A percentile compares a stretch with the other conserved stretches of the same genome.
Conservation (phyloP, 371 early-diverging fungal genomes). For the Syncephalis plumigaleata region DNA sequence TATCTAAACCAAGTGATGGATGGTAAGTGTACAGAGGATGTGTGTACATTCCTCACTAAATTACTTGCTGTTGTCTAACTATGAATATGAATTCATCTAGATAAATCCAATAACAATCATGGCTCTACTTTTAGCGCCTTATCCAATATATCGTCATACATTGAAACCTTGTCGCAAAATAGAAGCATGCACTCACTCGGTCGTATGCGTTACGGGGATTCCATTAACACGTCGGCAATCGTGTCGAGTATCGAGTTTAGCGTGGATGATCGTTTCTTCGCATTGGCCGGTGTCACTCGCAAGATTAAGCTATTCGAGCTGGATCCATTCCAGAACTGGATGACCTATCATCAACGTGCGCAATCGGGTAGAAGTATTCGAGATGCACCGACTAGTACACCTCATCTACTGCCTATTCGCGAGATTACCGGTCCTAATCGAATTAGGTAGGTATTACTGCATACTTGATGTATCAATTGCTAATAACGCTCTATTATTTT, state of each 20-base stretch:
- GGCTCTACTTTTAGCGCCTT: not conserved
- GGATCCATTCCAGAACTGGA: conserved; percentile 26
- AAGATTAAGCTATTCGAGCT: conserved; percentile 84
- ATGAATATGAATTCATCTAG: conserved; percentile 9
- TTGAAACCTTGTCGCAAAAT: conserved; percentile 47
- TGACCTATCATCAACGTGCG: not conserved
- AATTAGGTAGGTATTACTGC: too few species aligned
- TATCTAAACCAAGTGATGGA: not conserved
- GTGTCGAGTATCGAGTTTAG: conserved; percentile 88
- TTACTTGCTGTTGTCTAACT: too few species aligned
- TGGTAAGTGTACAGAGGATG: not conserved
- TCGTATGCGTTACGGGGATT: conserved; percentile 59
- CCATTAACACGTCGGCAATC: conserved; percentile 43
- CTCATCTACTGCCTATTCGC: too few species aligned
- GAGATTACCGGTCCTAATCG: too few species aligned
- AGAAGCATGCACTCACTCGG: conserved; percentile 46
- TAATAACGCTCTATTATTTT: not conserved
- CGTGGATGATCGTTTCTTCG: conserved; percentile 78
- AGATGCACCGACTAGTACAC: too few species aligned
- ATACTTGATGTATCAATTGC: not conserved
- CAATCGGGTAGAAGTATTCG: too few species aligned
- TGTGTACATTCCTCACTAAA: too few species aligned
- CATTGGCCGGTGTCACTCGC: conserved; percentile 79
- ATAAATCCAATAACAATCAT: not conserved
- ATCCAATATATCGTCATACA: conserved; percentile 34